Evolutionary conservation across 805 yeast genomes (phyloP).

Genomic region (Wickerhamiella shivajii): DNA sequence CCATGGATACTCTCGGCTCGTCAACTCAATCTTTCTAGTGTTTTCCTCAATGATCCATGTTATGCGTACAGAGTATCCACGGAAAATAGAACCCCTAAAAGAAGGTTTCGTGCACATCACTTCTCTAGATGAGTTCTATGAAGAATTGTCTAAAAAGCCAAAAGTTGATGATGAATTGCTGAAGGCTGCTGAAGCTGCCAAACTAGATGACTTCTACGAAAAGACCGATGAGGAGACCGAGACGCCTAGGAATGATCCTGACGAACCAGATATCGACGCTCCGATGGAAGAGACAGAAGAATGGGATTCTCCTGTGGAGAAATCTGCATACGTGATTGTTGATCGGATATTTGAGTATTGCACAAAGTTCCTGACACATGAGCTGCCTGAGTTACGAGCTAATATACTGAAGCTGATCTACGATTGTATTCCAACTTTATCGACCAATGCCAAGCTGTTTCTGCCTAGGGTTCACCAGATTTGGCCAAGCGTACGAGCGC

Average conservation of each 20-base stretch:
- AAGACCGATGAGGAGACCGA: constrained; percentile 17
- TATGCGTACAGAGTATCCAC: neutral
- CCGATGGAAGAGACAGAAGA: constrained; percentile 25
- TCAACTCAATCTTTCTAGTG: constrained; percentile 58
- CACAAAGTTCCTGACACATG: constrained; percentile 53
- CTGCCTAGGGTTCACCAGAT: constrained; percentile 37
- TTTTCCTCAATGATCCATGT: constrained; percentile 27
- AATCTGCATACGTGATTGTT: constrained; percentile 40
- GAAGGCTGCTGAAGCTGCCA: constrained; percentile 3
- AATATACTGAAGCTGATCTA: constrained; percentile 40
- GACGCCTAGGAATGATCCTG: constrained; percentile 27
- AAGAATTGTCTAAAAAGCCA: constrained; percentile 17
- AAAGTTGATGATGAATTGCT: constrained; percentile 21
- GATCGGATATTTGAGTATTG: constrained; percentile 55
- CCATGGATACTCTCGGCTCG: constrained; percentile 63
- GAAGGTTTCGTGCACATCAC: neutral
- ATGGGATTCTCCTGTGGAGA: constrained; percentile 61
- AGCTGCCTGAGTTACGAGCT: constrained; percentile 39
- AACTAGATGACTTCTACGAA: constrained; percentile 8
- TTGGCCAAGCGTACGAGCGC: constrained; percentile 34
- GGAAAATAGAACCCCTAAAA: neutral
- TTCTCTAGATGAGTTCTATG: constrained; percentile 13
- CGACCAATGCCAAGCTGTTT: constrained; percentile 33
- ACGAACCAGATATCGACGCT: constrained; percentile 23
- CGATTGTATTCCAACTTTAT: constrained; percentile 36